These are phyloP conservation scores for Uromyces viciae-fabae DNA, from an alignment of 1,284 basidiomycete genomes.

Conservation along the genomic window DNA sequence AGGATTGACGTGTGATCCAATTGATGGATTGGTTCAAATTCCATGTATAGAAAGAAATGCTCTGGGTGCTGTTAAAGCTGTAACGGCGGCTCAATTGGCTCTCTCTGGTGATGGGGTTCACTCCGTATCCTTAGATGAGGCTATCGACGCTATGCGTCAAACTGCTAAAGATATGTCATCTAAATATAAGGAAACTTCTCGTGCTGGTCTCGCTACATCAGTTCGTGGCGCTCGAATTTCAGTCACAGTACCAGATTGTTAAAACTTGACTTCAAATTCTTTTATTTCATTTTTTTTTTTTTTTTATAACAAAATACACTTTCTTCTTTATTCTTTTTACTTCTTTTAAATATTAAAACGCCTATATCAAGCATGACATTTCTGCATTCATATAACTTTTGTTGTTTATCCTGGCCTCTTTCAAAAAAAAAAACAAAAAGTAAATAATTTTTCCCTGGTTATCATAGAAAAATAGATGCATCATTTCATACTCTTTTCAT, in stretches of 20 bases:
- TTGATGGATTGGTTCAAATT: constrained; percentile 73
- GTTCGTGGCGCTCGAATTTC: constrained; percentile 29
- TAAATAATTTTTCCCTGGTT: no score
- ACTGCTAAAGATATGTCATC: constrained; percentile 65
- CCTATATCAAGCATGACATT: no score
- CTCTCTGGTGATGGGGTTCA: constrained; percentile 84
- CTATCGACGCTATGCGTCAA: constrained; percentile 89
- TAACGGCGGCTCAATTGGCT: constrained; percentile 72
- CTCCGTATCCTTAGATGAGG: constrained; percentile 84
- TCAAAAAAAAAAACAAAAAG: no score
- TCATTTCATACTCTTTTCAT: no score
- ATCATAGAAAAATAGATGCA: no score
- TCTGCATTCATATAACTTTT: no score
- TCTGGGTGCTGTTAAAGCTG: constrained; percentile 63
- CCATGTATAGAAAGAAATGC: constrained; percentile 70
- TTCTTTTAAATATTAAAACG: no score
- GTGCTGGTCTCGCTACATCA: constrained; percentile 60
- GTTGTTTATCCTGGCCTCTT: no score
- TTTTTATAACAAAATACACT: no score
- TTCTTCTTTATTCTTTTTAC: no score
- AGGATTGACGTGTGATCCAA: constrained; percentile 74
- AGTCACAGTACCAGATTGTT: constrained; percentile 39
- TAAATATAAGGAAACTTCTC: constrained; percentile 80
- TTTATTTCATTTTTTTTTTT: no score
- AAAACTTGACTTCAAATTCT: no score